These are phyloP conservation scores for Sclerotinia borealis DNA, from an alignment of 2,329 filamentous ascomycete genomes.

Conservation along the genomic window DNA sequence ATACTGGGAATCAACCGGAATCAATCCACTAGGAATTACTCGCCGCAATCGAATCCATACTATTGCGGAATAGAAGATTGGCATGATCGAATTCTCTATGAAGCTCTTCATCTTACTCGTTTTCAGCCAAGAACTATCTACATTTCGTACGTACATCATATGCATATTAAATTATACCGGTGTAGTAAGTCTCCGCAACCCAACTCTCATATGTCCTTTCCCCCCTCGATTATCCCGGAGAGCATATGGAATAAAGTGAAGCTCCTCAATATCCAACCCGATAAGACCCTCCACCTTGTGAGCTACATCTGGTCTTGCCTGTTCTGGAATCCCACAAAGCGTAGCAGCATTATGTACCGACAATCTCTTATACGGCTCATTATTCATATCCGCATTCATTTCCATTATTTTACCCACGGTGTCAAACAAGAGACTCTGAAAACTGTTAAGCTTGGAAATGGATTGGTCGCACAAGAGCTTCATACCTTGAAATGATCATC, in stretches of 20 bases:
- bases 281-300: conserved; percentile 4
- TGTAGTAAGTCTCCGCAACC: conserved; percentile 13
- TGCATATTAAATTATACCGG: background rate
- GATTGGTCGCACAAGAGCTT: too few relatives aligned
- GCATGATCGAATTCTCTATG: too few relatives aligned
- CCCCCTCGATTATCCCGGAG: conserved; percentile 49
- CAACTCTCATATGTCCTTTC: conserved; percentile 35
- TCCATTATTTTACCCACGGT: conserved; percentile 17
- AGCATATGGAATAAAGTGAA: conserved; percentile 50
- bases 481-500: conserved; percentile 45
- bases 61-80: too few relatives aligned
- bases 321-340: conserved; percentile 10
- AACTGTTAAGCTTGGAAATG: background rate
- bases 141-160: too few relatives aligned
- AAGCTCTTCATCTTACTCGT: too few relatives aligned
- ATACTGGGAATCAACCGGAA: too few relatives aligned
- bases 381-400: conserved; percentile 12
- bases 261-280: conserved; percentile 23
- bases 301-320: background rate
- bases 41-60: too few relatives aligned
- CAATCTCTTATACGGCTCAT: conserved; percentile 22
- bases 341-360: conserved; percentile 19
- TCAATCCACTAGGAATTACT: too few relatives aligned
- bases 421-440: conserved; percentile 19
- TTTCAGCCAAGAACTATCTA: background rate